Conservation (phyloP, 305 asterid species). For the Solanum chacoense region DNA sequence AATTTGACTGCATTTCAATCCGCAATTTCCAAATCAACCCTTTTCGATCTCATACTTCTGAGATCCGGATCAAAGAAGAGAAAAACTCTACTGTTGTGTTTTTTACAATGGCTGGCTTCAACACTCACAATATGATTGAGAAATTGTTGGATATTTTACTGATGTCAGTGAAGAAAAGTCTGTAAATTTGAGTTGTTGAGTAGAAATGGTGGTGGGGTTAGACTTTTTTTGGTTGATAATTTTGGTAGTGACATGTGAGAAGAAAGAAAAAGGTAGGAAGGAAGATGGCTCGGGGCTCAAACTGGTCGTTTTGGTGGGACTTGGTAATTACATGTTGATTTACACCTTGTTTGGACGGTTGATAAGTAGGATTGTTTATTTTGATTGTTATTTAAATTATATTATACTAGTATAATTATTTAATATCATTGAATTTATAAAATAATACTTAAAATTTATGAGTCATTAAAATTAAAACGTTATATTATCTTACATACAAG, state of each 20-base stretch:
- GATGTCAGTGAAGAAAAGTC: not conserved
- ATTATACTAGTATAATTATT: too few relatives aligned
- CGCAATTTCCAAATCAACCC: constrained; percentile 8
- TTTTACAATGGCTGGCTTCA: not conserved
- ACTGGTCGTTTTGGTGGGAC: not conserved
- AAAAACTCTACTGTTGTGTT: not conserved
- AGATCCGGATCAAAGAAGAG: not conserved
- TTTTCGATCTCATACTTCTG: constrained; percentile 1
- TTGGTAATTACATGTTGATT: not conserved
- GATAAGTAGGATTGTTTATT: too few relatives aligned
- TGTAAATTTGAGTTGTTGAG: not conserved
- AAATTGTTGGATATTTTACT: not conserved
- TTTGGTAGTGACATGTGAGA: not conserved
- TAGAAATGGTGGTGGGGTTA: not conserved
- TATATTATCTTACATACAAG: too few relatives aligned
- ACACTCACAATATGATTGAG: not conserved
- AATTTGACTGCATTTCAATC: constrained; percentile 90
- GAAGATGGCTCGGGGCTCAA: not conserved
- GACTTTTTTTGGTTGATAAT: not conserved
- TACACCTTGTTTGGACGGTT: not conserved
- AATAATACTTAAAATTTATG: too few relatives aligned
- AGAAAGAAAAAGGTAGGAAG: not conserved
- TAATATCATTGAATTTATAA: too few relatives aligned
- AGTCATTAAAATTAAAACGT: too few relatives aligned
- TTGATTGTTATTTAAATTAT: too few relatives aligned